Evolutionary conservation across 129 eudicot genomes (phyloP).

Genomic region (Flaveria bidentis): DNA sequence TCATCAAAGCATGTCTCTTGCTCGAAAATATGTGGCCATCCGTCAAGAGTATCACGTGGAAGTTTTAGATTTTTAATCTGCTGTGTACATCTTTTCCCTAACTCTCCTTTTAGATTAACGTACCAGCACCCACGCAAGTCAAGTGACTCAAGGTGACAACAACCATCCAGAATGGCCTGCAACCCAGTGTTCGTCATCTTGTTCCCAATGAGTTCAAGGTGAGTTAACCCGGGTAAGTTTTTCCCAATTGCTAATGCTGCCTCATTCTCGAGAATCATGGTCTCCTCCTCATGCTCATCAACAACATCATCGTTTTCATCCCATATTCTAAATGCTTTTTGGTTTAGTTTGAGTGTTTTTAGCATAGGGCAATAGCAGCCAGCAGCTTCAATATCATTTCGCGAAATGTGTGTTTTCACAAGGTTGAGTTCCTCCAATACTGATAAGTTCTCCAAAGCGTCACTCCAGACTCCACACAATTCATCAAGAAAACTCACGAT

Average conservation of each 20-base stretch:
- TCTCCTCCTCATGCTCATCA: too few species aligned
- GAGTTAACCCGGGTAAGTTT: background rate
- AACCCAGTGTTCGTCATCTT: background rate
- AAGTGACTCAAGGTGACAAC: background rate
- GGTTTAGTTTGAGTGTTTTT: constrained; percentile 5
- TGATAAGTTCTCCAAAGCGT: background rate
- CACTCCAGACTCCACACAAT: background rate
- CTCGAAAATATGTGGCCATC: background rate
- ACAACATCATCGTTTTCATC: background rate
- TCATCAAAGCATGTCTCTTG: background rate
- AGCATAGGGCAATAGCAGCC: constrained; percentile 7
- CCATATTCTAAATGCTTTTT: background rate
- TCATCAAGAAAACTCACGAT: background rate
- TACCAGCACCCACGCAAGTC: background rate
- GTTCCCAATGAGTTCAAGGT: constrained; percentile 1
- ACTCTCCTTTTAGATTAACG: background rate
- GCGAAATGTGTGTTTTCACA: background rate
- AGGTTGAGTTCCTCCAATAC: constrained; percentile 4
- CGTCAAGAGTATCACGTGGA: background rate
- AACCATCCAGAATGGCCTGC: constrained; percentile 1
- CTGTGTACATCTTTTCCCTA: background rate
- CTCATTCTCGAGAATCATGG: background rate
- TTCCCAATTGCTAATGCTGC: background rate
- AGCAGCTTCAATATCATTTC: background rate
- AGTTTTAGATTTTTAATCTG: background rate